phyloP scores from a whole-genome alignment of 805 yeast genomes.

The Kazachstania psychrophila region DNA sequence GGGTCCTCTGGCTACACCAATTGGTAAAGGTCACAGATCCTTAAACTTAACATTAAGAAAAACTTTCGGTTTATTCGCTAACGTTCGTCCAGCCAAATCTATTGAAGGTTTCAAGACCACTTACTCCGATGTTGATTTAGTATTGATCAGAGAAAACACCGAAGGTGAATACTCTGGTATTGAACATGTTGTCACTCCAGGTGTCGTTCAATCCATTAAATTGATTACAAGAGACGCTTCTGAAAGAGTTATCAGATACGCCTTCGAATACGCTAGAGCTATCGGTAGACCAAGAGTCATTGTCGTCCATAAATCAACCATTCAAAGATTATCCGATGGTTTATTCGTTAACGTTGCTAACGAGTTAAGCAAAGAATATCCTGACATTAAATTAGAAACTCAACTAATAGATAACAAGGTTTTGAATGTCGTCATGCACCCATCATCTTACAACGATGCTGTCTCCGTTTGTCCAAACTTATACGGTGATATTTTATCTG shows the following conservation, averaged over 20 bases:
- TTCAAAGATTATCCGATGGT: conserved; percentile 98
- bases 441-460: conserved; percentile 69
- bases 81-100: conserved; percentile 93
- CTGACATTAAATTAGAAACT: conserved; percentile 71
- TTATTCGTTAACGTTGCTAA: conserved; percentile 86
- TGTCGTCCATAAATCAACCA: conserved; percentile 97
- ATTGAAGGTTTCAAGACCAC: conserved; percentile 88
- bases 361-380: conserved; percentile 84
- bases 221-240: conserved; percentile 94
- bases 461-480: conserved; percentile 98
- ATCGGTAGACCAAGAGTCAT: conserved; percentile 79
- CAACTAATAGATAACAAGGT: conserved; percentile 96
- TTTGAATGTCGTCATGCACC: conserved; percentile 81
- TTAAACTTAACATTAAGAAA: conserved; percentile 95
- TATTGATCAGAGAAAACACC: conserved; percentile 96
- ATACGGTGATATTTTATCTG: conserved; percentile 98
- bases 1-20: conserved; percentile 98
- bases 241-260: conserved; percentile 93
- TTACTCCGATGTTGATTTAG: conserved; percentile 76
- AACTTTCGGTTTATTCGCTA: conserved; percentile 92
- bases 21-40: conserved; percentile 97
- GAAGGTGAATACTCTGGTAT: conserved; percentile 99
- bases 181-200: conserved; percentile 96
- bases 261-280: conserved; percentile 90
- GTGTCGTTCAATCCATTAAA: conserved; percentile 96